Evolutionary conservation across 2,329 filamentous ascomycete genomes (phyloP).

Genomic region (Neofusicoccum cordaticola): DNA sequence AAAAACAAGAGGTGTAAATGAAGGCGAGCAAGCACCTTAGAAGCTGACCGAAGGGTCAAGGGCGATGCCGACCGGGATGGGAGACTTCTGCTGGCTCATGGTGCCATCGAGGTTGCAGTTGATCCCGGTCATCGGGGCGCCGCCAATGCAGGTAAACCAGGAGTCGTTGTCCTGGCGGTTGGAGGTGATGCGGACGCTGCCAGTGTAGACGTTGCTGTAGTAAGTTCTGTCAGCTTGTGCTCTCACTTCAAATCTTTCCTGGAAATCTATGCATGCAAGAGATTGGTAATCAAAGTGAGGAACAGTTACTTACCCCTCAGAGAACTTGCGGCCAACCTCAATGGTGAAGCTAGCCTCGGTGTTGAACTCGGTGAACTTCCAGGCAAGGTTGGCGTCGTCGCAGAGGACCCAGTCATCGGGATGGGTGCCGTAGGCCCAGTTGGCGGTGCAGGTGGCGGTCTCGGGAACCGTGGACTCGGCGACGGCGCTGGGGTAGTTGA

Average conservation of each 20-base stretch:
- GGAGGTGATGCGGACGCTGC: conserved; percentile 1
- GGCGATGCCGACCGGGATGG: not conserved
- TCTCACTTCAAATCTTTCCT: too few species aligned
- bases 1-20: not conserved
- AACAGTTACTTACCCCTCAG: not conserved
- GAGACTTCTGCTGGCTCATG: not conserved
- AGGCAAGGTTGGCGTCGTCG: not conserved
- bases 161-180: not conserved
- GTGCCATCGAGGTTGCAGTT: conserved; percentile 14
- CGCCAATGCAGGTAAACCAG: conserved; percentile 15
- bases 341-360: conserved; percentile 12
- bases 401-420: conserved; percentile 8
- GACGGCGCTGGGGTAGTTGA: conserved; percentile 12
- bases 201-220: not conserved
- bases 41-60: not conserved
- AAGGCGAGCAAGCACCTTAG: not conserved
- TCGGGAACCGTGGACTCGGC: conserved; percentile 14
- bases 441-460: conserved; percentile 16
- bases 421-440: conserved; percentile 10
- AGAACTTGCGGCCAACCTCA: not conserved
- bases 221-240: too few species aligned
- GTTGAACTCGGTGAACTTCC: conserved; percentile 8
- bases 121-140: conserved; percentile 17
- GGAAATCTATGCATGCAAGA: not conserved
- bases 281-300: not conserved